A percentile compares a stretch with the other conserved stretches of the same genome.
Evolutionary conservation across 2,329 filamentous ascomycete species (phyloP).

Genomic region (Aspergillus sp.): DNA sequence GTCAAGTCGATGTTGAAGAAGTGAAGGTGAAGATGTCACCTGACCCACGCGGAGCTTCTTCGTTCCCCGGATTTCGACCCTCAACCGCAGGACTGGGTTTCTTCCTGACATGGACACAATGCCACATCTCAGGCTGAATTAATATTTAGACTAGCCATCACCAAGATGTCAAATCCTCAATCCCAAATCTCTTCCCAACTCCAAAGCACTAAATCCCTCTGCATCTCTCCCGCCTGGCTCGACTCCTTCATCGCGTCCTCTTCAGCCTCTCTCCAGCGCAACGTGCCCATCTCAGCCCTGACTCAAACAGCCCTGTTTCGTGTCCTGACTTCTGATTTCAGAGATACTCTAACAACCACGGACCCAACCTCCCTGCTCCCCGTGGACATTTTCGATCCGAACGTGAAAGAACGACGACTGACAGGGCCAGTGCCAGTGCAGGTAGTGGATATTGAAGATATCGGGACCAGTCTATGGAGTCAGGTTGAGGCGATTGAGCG

Average conservation of each 20-base stretch:
- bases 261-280: conserved; percentile 42
- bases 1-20: not conserved
- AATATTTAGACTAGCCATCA: not conserved
- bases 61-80: no score
- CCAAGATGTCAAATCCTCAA: conserved; percentile 9
- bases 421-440: conserved; percentile 63
- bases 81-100: no score
- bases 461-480: conserved; percentile 71
- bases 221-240: conserved; percentile 56
- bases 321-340: conserved; percentile 69
- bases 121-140: no score
- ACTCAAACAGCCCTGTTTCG: conserved; percentile 73
- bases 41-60: no score
- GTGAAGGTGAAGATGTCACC: conserved; percentile 4
- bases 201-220: conserved; percentile 47
- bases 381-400: conserved; percentile 45
- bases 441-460: conserved; percentile 77
- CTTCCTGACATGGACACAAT: no score
- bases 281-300: conserved; percentile 59
- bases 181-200: conserved; percentile 44
- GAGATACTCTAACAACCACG: conserved; percentile 49
- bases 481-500: conserved; percentile 66
- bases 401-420: conserved; percentile 50
- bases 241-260: conserved; percentile 51
- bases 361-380: conserved; percentile 46